Base-by-base conservation (phyloP, 345 rosid genomes). In the Theobroma cacao region DNA sequence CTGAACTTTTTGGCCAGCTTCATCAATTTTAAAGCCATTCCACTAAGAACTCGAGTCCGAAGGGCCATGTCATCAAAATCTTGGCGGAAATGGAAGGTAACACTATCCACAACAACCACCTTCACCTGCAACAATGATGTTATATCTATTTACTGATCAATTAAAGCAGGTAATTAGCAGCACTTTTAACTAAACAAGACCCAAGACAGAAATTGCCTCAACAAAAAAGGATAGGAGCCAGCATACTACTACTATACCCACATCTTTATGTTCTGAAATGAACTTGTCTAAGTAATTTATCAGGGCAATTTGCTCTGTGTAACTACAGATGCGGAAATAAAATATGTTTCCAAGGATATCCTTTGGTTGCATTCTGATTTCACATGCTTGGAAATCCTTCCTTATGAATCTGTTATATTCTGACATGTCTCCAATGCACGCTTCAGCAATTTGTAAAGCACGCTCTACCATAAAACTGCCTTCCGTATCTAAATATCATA, bases 401-500 rank as follows among this genome's bases (percentile, higher is more conserved):
- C 72, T 85, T 64, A 90, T 68, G 77, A 86, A 87, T 78, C 88
- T 82, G 26, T 76, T 76, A 81, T 89, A 89, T 77, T 85, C 92
- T 47, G 85, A 73, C 92, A 92, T 85, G 84, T 94, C 96, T 84
- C 89, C 91, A 15, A 86, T 50, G 66, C 91, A 89, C 53, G 97
- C 98, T 88, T 85, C 92, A 65, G 99, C 97, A 15, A 93, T 87
- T 85, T 93, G 97, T 78, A 84, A 84, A 73, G 89, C 97, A 62
- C 97, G 97, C 86, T 95, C 98, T 87, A 88, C 93, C 96, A 94
- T 92, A 79, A 93, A 95, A 81, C 98, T 95, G 61, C 99, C 98
- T 82, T 95, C 99, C 7, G 97, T 93, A 86, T 95, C 99, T 95
- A 83, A 58, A 71, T 30, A 84, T 60, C 58, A 78, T 55, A 77